These are phyloP conservation scores for Meira nashicola DNA, from an alignment of 1,284 basidiomycete genomes.

Conservation along the genomic window DNA sequence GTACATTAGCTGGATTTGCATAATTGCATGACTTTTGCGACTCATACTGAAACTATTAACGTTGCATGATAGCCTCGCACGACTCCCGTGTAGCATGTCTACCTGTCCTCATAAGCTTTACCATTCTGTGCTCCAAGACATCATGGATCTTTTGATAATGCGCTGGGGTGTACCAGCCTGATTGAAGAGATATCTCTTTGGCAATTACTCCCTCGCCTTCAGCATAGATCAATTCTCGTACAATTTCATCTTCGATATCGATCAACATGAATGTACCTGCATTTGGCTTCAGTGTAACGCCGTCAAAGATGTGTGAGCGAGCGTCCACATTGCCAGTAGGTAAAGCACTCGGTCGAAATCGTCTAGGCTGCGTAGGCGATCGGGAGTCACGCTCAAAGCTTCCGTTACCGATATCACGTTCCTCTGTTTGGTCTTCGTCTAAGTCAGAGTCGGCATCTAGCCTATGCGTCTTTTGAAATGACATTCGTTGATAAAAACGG, in stretches of 20 bases:
- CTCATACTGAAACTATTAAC: too few relatives aligned
- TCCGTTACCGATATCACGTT: background rate
- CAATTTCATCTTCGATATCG: slow-evolving; percentile 77
- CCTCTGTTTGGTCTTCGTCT: background rate
- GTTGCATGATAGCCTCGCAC: background rate
- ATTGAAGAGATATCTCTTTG: slow-evolving; percentile 3
- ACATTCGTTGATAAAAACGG: slow-evolving; percentile 56
- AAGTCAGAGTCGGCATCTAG: background rate
- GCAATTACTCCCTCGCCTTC: slow-evolving; percentile 13
- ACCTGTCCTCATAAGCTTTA: background rate
- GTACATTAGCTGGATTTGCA: too few relatives aligned
- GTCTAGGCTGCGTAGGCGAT: background rate
- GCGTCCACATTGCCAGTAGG: too few relatives aligned
- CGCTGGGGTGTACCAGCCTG: slow-evolving; percentile 12
- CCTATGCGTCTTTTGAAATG: slow-evolving; percentile 8
- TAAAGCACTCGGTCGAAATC: too few relatives aligned
- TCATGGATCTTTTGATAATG: slow-evolving; percentile 10
- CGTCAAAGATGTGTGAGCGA: slow-evolving; percentile 75
- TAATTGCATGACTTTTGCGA: too few relatives aligned
- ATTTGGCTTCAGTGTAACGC: slow-evolving; percentile 69
- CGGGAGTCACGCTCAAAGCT: background rate
- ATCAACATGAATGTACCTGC: slow-evolving; percentile 87
- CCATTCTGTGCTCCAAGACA: slow-evolving; percentile 4
- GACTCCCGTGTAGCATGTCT: slow-evolving; percentile 1
- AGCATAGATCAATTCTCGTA: slow-evolving; percentile 27